Evolutionary conservation across 1,139 yeast genomes (phyloP).

Genomic region (Yamadazyma epiphylla): DNA sequence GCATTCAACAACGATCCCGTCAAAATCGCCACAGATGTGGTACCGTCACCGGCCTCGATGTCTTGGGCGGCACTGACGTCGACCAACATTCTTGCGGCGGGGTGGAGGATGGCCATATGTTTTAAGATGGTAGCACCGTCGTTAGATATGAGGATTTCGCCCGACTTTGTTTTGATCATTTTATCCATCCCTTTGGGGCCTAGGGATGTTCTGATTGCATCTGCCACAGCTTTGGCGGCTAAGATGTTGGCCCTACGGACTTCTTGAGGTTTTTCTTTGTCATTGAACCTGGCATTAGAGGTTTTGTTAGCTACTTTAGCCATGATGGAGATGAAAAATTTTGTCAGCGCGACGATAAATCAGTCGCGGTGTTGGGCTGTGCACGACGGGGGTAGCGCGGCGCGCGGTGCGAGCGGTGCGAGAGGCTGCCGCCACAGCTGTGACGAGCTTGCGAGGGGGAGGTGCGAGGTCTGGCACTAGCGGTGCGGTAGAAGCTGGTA

Average conservation of each 20-base stretch:
- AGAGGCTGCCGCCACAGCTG: too few species aligned
- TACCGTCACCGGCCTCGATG: constrained; percentile 98
- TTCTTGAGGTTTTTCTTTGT: constrained; percentile 96
- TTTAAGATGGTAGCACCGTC: constrained; percentile 97
- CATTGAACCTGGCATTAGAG: constrained; percentile 85
- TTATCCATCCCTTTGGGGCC: constrained; percentile 99
- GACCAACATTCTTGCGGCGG: constrained; percentile 97
- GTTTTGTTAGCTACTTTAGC: constrained; percentile 24
- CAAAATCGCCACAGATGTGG: constrained; percentile 93
- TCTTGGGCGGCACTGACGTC: constrained; percentile 98
- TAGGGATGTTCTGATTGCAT: constrained; percentile 93
- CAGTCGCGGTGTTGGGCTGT: too few species aligned
- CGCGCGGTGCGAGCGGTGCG: too few species aligned
- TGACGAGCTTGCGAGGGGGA: too few species aligned
- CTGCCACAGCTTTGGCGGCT: constrained; percentile 97
- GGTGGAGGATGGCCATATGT: constrained; percentile 97
- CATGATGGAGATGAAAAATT: too few species aligned
- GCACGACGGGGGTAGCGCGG: too few species aligned
- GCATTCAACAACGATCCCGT: constrained; percentile 95
- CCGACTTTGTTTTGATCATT: constrained; percentile 91
- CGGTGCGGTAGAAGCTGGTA: too few species aligned
- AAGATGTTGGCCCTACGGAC: constrained; percentile 89
- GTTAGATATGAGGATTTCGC: constrained; percentile 91
- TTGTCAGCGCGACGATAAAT: too few species aligned
- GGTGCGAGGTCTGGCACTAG: too few species aligned